Evolutionary conservation across 73 alveolate species (phyloP).

Genomic region (Paramecium bursaria): DNA sequence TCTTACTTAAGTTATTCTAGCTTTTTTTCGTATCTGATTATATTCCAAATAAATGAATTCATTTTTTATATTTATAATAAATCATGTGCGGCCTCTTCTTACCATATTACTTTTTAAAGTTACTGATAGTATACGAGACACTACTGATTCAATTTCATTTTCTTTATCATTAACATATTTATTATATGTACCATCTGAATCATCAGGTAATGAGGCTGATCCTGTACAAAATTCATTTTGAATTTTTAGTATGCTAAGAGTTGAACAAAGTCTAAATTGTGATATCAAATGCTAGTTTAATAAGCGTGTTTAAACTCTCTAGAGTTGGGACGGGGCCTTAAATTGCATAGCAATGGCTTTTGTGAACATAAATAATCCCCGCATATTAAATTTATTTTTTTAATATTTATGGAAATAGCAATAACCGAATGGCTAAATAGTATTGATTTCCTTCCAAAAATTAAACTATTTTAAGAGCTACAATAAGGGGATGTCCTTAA

Average conservation of each 20-base stretch:
- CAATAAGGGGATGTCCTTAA: too few species aligned
- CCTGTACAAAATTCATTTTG: neutral
- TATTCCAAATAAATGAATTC: constrained; percentile 29
- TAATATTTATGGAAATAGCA: too few species aligned
- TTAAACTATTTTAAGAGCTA: too few species aligned
- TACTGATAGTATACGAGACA: neutral
- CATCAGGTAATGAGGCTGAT: neutral
- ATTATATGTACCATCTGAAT: neutral
- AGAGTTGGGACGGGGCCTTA: too few species aligned
- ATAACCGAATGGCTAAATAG: too few species aligned
- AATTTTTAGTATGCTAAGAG: neutral
- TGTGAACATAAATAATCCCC: too few species aligned
- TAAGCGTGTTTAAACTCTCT: constrained; percentile 8
- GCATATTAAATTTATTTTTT: too few species aligned
- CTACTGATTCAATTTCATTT: neutral
- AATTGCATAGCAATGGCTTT: too few species aligned
- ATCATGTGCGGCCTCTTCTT: neutral
- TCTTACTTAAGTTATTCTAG: constrained; percentile 48
- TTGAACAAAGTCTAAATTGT: neutral
- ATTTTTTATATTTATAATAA: neutral
- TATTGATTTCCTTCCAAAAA: too few species aligned
- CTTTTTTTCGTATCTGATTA: constrained; percentile 27
- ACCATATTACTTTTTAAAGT: constrained; percentile 1
- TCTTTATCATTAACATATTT: neutral
- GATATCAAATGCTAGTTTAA: neutral